phyloP scores from a whole-genome alignment of 164 flowering plant species.

The Annona cherimola region DNA sequence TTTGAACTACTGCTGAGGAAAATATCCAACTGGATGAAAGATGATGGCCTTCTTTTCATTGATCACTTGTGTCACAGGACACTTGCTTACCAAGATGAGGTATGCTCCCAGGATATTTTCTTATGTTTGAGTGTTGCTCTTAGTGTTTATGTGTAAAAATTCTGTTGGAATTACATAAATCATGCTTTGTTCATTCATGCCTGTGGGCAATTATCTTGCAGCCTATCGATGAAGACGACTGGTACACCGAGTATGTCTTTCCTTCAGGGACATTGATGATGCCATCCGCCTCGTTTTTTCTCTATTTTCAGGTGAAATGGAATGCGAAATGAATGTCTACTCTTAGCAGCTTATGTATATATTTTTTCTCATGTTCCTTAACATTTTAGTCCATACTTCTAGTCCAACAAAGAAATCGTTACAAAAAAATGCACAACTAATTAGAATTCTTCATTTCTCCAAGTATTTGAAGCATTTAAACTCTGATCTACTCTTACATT shows the following conservation, averaged over 20 bases:
- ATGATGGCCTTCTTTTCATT: conserved; percentile 23
- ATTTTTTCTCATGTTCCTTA: background rate
- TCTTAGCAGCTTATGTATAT: background rate
- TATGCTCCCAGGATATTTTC: background rate
- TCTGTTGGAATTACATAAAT: background rate
- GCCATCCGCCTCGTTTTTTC: conserved; percentile 4
- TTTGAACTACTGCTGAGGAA: conserved; percentile 13
- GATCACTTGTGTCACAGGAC: conserved; percentile 20
- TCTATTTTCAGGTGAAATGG: conserved; percentile 14
- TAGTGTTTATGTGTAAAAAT: no score
- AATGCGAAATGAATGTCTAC: background rate
- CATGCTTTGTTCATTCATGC: no score
- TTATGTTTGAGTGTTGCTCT: no score
- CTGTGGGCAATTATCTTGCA: background rate
- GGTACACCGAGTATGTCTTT: conserved; percentile 9
- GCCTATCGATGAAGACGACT: conserved; percentile 19
- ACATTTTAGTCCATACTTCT: background rate
- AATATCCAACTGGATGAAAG: conserved; percentile 19
- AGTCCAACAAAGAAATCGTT: background rate
- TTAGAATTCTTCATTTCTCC: background rate
- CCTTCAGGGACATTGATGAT: conserved; percentile 2
- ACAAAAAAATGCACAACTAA: background rate
- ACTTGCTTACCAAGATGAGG: conserved; percentile 16
- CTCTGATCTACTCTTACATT: no score
- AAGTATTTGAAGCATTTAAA: no score